Percentiles rank a stretch among this genome's conserved stretches.
These are phyloP conservation scores for Mycena filopes DNA, from an alignment of 768 basidiomycete genomes.

Conservation along the genomic window DNA sequence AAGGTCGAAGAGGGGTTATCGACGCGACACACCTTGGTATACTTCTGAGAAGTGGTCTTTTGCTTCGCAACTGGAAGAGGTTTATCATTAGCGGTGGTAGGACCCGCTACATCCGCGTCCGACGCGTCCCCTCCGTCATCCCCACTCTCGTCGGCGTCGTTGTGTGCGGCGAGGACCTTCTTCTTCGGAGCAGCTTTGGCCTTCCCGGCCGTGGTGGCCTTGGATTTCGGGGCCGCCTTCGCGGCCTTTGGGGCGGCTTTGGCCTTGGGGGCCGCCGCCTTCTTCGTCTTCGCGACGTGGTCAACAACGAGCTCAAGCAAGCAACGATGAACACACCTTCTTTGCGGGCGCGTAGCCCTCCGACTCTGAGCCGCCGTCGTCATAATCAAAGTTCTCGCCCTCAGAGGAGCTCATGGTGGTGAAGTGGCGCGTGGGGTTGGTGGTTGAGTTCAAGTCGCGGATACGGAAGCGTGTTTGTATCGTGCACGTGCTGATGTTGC, in stretches of 20 bases:
- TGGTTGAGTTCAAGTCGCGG: conserved; percentile 20
- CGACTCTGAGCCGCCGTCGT: conserved; percentile 71
- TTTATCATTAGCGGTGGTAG: conserved; percentile 37
- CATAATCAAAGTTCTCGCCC: conserved; percentile 68
- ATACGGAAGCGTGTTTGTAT: conserved; percentile 2
- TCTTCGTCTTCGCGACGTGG: conserved; percentile 24
- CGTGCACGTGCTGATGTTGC: conserved; percentile 3
- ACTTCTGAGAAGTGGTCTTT: conserved; percentile 92
- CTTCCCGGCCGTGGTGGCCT: conserved; percentile 52
- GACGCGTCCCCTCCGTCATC: conserved; percentile 58
- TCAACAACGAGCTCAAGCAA: conserved; percentile 30
- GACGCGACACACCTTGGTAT: conserved; percentile 75
- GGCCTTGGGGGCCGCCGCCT: conserved; percentile 33
- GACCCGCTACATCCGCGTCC: conserved; percentile 47
- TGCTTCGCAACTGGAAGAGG: conserved; percentile 60
- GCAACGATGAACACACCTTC: conserved; percentile 48
- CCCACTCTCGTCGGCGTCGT: conserved; percentile 65
- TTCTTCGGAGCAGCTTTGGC: conserved; percentile 71
- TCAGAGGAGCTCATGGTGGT: conserved; percentile 77
- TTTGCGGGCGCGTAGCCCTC: conserved; percentile 75
- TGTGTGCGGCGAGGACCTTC: conserved; percentile 73
- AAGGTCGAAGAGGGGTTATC: neutral
- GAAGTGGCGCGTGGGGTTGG: conserved; percentile 29
- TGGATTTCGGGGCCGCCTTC: conserved; percentile 53
- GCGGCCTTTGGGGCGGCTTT: conserved; percentile 41